Evolutionary conservation across 345 rosid species (phyloP).

Genomic region (Jatropha curcas): DNA sequence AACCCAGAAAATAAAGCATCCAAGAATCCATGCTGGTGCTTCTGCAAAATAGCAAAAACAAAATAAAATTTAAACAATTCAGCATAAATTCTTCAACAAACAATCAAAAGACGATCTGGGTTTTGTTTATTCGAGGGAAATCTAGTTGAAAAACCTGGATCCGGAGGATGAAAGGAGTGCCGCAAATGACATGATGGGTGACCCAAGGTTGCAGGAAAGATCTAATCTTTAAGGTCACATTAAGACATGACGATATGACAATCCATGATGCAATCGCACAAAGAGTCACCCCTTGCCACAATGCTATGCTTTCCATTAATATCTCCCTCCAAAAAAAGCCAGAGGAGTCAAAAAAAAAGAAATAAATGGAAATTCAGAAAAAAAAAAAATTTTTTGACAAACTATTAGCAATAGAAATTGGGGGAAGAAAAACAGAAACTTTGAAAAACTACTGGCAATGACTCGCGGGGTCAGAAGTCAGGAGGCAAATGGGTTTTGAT

Average conservation of each 20-base stretch:
- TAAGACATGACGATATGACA: slow-evolving; percentile 55
- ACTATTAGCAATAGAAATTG: background rate
- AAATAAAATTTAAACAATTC: background rate
- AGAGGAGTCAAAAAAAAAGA: slow-evolving; percentile 7
- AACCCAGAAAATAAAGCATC: slow-evolving; percentile 82
- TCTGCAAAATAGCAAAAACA: slow-evolving; percentile 45
- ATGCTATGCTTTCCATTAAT: slow-evolving; percentile 67
- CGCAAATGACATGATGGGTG: slow-evolving; percentile 53
- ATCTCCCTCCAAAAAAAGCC: slow-evolving; percentile 12
- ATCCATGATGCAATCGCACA: slow-evolving; percentile 76
- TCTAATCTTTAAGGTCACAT: slow-evolving; percentile 67
- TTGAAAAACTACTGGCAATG: background rate
- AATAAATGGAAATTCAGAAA: slow-evolving; percentile 14
- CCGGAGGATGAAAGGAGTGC: slow-evolving; percentile 56
- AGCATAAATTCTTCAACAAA: background rate
- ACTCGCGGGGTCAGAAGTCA: too few relatives aligned
- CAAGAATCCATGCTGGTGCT: slow-evolving; percentile 51
- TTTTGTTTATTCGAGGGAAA: background rate
- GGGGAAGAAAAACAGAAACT: background rate
- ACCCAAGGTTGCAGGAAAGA: slow-evolving; percentile 72
- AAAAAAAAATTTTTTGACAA: background rate
- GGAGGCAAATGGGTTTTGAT: too few relatives aligned
- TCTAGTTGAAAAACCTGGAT: slow-evolving; percentile 62
- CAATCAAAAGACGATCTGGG: slow-evolving; percentile 18
- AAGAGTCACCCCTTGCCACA: slow-evolving; percentile 70